phyloP scores from a whole-genome alignment of 768 basidiomycete species.

The Omphalotus guepiniiformis region DNA sequence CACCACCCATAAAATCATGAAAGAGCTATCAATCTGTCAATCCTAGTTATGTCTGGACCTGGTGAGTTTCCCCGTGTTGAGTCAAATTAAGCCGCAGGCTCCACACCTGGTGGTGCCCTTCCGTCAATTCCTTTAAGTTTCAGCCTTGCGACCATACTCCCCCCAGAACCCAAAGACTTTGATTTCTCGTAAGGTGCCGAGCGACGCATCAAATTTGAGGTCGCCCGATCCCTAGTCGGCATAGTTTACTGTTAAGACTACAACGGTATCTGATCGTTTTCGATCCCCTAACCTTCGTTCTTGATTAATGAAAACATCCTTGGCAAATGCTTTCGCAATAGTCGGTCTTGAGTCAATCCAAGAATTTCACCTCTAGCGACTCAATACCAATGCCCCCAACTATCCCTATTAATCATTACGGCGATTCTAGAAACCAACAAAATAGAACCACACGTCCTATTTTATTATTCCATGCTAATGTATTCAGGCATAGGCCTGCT shows the following conservation, averaged over 20 bases:
- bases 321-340: slow-evolving; percentile 82
- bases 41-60: slow-evolving; percentile 75
- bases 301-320: slow-evolving; percentile 85
- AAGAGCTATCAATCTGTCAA: slow-evolving; percentile 83
- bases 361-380: slow-evolving; percentile 85
- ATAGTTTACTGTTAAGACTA: slow-evolving; percentile 85
- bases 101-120: slow-evolving; percentile 46
- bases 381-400: slow-evolving; percentile 81
- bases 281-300: slow-evolving; percentile 83
- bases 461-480: slow-evolving; percentile 83
- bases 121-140: slow-evolving; percentile 84
- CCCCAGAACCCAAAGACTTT: slow-evolving; percentile 87
- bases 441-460: slow-evolving; percentile 80
- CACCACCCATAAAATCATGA: slow-evolving; percentile 84
- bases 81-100: slow-evolving; percentile 85
- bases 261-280: slow-evolving; percentile 83
- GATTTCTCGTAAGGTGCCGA: slow-evolving; percentile 84
- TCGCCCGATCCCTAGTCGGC: slow-evolving; percentile 74
- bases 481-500: slow-evolving; percentile 74
- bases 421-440: slow-evolving; percentile 80
- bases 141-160: slow-evolving; percentile 72
- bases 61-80: slow-evolving; percentile 81
- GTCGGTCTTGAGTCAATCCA: slow-evolving; percentile 78
- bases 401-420: slow-evolving; percentile 81
- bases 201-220: slow-evolving; percentile 64